Evolutionary conservation across 2,329 filamentous ascomycete species (phyloP), one percentile per base, ranked within the genome.

Genomic region (Sclerotiophoma versabilis): DNA sequence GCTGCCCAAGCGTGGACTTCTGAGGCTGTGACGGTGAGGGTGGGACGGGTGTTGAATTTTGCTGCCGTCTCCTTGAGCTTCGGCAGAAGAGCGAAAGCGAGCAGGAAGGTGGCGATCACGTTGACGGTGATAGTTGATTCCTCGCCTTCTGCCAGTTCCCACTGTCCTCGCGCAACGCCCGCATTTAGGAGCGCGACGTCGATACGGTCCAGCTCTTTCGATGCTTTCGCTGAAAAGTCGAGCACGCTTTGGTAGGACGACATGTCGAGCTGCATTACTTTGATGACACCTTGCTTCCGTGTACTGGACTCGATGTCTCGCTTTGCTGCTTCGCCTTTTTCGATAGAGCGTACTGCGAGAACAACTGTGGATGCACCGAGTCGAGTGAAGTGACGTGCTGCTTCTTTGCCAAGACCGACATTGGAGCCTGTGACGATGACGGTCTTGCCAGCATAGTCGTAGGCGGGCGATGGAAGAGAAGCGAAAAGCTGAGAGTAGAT

Each of bases 91-190:
- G 83, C 64, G 2, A 83, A 46, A 0, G 76, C 79, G 4, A 87
- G 69, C 4, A 85, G 69, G 8, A 78, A 75, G 1, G 83, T 86
- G 1, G 81, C 39, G 6, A 56, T 49, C 4, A 80, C 75, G 61
- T 86, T 86, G 54, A 84, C 80, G 59, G 85, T 81, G 10, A 87
- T 59, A 0, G 73, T 79, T n/a, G 47, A 47, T 54, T 77, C 74
- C 51, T 65, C 65, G 9, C 64, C 71, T 46, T 73, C 62, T 2
- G 43, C 39, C 5, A 54, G 39, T 10, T 59, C 41, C 52, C 60
- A 75, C 10, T 58, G 43, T 1, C 46, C 33, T 9, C 44, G 47
- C 5, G 55, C 57, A 1, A 75, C 57, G 7, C 72, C 75, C 1
- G 75, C 74, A 44, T 77, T 77, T 11, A 68, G 51, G 3, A 75